Evolutionary conservation across 1,284 basidiomycete genomes (phyloP).

Genomic region (Boletus sp.): DNA sequence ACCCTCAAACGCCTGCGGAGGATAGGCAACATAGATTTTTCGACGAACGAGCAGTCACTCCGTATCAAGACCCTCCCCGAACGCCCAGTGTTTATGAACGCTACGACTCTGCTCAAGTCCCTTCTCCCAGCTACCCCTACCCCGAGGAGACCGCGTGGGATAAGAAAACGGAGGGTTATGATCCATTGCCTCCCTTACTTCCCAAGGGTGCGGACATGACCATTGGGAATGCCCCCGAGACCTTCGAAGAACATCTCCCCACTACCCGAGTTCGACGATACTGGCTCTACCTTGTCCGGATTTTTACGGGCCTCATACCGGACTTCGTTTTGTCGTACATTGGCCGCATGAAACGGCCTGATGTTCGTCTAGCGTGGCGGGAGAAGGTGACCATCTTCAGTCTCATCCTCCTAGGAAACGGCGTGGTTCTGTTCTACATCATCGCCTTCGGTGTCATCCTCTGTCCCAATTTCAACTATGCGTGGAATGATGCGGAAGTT

Average conservation of each 20-base stretch:
- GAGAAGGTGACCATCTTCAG: conserved; percentile 93
- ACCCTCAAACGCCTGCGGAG: conserved; percentile 46
- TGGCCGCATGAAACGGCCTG: conserved; percentile 95
- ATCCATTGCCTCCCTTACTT: conserved; percentile 28
- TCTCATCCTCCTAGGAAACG: conserved; percentile 86
- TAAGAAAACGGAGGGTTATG: conserved; percentile 43
- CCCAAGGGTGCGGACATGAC: conserved; percentile 51
- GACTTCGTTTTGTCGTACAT: conserved; percentile 62
- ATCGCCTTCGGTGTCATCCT: conserved; percentile 86
- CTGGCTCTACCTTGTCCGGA: conserved; percentile 74
- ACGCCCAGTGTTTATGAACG: conserved; percentile 50
- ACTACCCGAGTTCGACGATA: conserved; percentile 69
- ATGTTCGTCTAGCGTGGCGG: conserved; percentile 94
- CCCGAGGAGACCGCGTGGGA: conserved; percentile 49
- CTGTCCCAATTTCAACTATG: conserved; percentile 90
- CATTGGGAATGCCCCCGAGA: conserved; percentile 58
- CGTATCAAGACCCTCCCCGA: conserved; percentile 32
- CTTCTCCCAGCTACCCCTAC: conserved; percentile 29
- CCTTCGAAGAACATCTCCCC: conserved; percentile 79
- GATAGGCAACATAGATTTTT: conserved; percentile 37
- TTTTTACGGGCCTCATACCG: conserved; percentile 84
- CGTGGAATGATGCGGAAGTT: conserved; percentile 80
- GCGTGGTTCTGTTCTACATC: conserved; percentile 86
- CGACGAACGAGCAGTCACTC: conserved; percentile 33
- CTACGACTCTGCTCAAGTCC: conserved; percentile 44